Evolutionary conservation across 2,329 filamentous ascomycete genomes (phyloP), one percentile per base, ranked within the genome.

Genomic region (Didymella pinodella): DNA sequence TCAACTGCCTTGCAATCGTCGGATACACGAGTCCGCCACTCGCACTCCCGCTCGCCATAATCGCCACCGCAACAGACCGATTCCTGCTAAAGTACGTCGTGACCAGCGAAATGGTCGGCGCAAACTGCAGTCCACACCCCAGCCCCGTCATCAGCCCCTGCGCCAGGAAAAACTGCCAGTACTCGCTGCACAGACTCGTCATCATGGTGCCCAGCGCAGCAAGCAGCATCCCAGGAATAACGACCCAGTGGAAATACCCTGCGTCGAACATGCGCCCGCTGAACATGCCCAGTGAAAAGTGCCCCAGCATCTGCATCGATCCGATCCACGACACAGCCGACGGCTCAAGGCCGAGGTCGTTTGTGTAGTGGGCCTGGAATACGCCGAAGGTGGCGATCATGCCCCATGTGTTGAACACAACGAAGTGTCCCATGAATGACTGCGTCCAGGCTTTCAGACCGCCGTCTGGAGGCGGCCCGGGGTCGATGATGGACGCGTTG

Each of bases 11-110:
- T 1, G 80, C 78, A n/a, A 83, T 69, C 1, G 85, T 78, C 0
- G 88, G 88, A 68, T 88, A 91, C 2, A 90, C 79, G 22, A 90
- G 77, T 0, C 88, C 88, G 0, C 88, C 89, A 0, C 84, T 84
- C 0, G 83, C 83, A 26, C 85, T 86, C 0, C 89, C 89, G 0
- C 83, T 83, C 0, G 86, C 85, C 10, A 81, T 81, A 7, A 88
- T 80, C 0, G 86, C 86, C 18, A 90, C 80, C 0, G 88, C 88
- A 2, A 89, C 76, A 0, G 82, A 82, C 4, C 85, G 81, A n/a
- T 84, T 83, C n/a, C 74, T 82, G 8, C 78, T 79, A 64, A 90
- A 91, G 54, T 88, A 89, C 0, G 86, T 87, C 1, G 69, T 66
- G 2, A 76, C 67, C 0, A 77, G 65, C 0, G 69, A 66, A 8